Evolutionary conservation across 768 basidiomycete genomes (phyloP).

Genomic region (Suillus occidentalis): DNA sequence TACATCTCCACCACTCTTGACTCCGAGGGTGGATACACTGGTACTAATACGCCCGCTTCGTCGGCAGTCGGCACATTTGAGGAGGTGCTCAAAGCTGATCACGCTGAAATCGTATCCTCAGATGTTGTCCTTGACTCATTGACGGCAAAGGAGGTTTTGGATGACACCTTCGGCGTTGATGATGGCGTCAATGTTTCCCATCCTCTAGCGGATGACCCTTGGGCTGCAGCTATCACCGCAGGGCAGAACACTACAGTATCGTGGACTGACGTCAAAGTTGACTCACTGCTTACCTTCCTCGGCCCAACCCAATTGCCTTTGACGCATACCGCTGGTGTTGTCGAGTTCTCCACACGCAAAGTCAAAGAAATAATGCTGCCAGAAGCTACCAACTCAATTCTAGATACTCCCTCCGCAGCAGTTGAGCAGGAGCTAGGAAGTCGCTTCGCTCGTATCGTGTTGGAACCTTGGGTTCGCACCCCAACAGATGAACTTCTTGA

Average conservation of each 20-base stretch:
- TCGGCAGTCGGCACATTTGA: constrained; percentile 32
- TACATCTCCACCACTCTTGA: constrained; percentile 16
- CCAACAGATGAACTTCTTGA: constrained; percentile 35
- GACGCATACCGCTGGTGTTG: constrained; percentile 60
- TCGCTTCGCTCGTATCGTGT: constrained; percentile 45
- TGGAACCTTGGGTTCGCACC: constrained; percentile 50
- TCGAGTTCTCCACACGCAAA: constrained; percentile 62
- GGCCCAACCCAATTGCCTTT: constrained; percentile 57
- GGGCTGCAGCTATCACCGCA: constrained; percentile 22
- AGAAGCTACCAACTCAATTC: constrained; percentile 13
- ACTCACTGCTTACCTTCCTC: constrained; percentile 41
- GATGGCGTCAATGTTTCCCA: constrained; percentile 14
- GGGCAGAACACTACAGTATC: constrained; percentile 28
- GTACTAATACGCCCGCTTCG: not conserved
- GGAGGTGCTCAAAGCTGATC: constrained; percentile 36
- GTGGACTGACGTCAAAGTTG: constrained; percentile 27
- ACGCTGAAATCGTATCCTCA: constrained; percentile 28
- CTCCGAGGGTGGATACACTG: not conserved
- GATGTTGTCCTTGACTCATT: constrained; percentile 28
- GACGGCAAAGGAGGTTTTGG: constrained; percentile 29
- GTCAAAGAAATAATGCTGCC: constrained; percentile 49
- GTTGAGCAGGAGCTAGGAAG: constrained; percentile 46
- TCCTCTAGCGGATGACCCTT: constrained; percentile 23
- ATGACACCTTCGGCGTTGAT: constrained; percentile 28
- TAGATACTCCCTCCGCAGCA: constrained; percentile 5